Base-by-base conservation (phyloP, 148 eudicot species). In the Fagopyrum tataricum region DNA sequence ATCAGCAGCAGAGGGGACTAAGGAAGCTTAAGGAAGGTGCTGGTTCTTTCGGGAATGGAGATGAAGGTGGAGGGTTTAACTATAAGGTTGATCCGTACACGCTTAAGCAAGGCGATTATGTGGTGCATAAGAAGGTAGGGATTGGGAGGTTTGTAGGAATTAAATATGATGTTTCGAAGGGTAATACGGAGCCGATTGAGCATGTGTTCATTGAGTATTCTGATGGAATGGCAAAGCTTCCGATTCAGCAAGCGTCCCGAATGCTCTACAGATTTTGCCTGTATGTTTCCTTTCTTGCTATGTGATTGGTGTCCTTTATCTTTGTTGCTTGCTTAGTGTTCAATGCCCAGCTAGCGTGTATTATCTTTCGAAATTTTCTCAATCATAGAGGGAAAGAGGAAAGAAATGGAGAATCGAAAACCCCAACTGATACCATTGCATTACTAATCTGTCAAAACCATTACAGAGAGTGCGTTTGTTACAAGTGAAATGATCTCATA, bases 221-320 rank as follows among this genome's bases (percentile, higher is more conserved):
- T 68, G 98, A 94, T 84, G 97, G 93, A 20, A 89, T 94, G 95
- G 98, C 98, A 55, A 94, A 91, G 82, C 90, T 94, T 26, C 98
- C 98, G 23, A 84, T 89, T 74, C 81, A 82, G 76, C 97, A 94
- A 80, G 98, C 97, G 4, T 80, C 90, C 37, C 85, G 87, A 5
- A 78, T 89, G 91, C 98, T 94, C 75, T 94, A 94, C 76, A 89
- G 98, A 18, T 94, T 86, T 76, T 86, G 78, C 82, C 93, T 94
- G 98, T 94, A 85, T 20, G 95, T 80, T 44, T 64, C 55, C 71
- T 58, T 12, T 75, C 6, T 4, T 76, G 26, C 7, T 20, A 18
- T 20, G 9, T 55, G 67, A 26, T 59, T 59, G 67, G 15, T 21
- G 26, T 20, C 23, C 23, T 59, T 59, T 24, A 59, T 6, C 39